phyloP scores from a whole-genome alignment of 2,329 filamentous ascomycete species.

The Graphilbum fragrans region DNA sequence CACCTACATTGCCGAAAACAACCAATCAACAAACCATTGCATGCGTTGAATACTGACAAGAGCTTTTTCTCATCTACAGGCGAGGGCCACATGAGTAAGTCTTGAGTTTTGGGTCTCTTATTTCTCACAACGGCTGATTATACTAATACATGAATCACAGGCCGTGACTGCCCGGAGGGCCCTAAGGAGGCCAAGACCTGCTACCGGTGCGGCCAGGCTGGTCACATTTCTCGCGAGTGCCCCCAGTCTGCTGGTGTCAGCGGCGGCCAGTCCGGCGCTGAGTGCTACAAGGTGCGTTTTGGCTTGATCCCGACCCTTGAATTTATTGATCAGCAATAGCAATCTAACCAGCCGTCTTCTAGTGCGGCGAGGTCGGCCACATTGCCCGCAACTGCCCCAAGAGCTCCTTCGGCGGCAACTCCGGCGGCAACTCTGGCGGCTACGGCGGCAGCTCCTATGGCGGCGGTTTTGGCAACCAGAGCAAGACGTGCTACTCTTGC shows the following conservation, averaged over 20 bases:
- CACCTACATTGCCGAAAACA: not conserved
- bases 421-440: conserved; percentile 31
- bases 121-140: not conserved
- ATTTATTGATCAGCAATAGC: no score
- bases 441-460: conserved; percentile 33
- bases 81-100: conserved; percentile 64
- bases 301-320: no score
- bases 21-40: no score
- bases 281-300: conserved; percentile 82
- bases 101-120: not conserved
- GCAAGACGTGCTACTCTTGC: conserved; percentile 94
- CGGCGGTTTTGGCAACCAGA: conserved; percentile 21
- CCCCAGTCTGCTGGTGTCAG: conserved; percentile 34
- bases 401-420: conserved; percentile 39
- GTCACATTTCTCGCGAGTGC: conserved; percentile 89
- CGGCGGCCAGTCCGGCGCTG: conserved; percentile 39
- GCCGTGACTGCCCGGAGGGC: conserved; percentile 82
- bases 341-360: not conserved
- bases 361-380: conserved; percentile 91
- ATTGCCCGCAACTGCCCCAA: conserved; percentile 85
- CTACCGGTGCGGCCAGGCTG: conserved; percentile 69
- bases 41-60: conserved; percentile 11
- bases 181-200: conserved; percentile 75
- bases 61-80: conserved; percentile 20
- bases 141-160: conserved; percentile 25